These are phyloP conservation scores for Cladosporium sp. DNA, from an alignment of 2,329 filamentous ascomycete genomes.

Conservation along the genomic window DNA sequence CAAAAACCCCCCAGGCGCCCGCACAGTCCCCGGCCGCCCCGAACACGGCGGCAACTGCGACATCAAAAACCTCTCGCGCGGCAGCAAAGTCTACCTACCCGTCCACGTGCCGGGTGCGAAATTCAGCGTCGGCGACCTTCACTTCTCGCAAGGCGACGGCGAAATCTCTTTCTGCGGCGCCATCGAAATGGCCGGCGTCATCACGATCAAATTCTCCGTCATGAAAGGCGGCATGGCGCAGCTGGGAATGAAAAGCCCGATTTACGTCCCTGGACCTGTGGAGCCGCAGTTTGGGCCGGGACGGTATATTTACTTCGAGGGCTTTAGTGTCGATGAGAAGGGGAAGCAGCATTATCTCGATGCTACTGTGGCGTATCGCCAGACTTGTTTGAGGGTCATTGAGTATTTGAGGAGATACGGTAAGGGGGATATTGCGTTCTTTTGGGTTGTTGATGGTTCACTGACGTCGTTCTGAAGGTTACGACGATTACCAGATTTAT, in stretches of 20 bases:
- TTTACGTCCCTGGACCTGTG: slow-evolving; percentile 81
- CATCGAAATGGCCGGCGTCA: slow-evolving; percentile 90
- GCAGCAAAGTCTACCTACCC: slow-evolving; percentile 78
- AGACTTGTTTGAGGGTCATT: slow-evolving; percentile 71
- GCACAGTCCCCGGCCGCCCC: slow-evolving; percentile 77
- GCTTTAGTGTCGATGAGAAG: slow-evolving; percentile 81
- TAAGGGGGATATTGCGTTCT: slow-evolving; percentile 20
- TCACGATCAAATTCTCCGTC: slow-evolving; percentile 84
- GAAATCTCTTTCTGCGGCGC: slow-evolving; percentile 74
- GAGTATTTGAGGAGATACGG: slow-evolving; percentile 72
- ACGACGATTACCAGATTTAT: slow-evolving; percentile 74
- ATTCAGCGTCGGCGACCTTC: slow-evolving; percentile 83
- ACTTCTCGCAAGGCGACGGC: slow-evolving; percentile 84
- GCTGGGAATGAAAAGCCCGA: slow-evolving; percentile 72
- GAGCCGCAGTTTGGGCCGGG: slow-evolving; percentile 84
- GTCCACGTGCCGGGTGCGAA: slow-evolving; percentile 84
- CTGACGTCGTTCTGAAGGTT: slow-evolving; percentile 37
- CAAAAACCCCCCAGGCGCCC: slow-evolving; percentile 45
- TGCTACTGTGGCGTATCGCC: slow-evolving; percentile 77
- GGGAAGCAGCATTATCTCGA: slow-evolving; percentile 90
- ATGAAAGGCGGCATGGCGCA: slow-evolving; percentile 75
- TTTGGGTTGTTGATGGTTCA: neutral
- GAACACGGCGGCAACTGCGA: slow-evolving; percentile 90
- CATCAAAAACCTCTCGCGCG: slow-evolving; percentile 78
- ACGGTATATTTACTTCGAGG: slow-evolving; percentile 78